phyloP scores from a whole-genome alignment of 306 rosid genomes.

The Trichosanthes truncata region DNA sequence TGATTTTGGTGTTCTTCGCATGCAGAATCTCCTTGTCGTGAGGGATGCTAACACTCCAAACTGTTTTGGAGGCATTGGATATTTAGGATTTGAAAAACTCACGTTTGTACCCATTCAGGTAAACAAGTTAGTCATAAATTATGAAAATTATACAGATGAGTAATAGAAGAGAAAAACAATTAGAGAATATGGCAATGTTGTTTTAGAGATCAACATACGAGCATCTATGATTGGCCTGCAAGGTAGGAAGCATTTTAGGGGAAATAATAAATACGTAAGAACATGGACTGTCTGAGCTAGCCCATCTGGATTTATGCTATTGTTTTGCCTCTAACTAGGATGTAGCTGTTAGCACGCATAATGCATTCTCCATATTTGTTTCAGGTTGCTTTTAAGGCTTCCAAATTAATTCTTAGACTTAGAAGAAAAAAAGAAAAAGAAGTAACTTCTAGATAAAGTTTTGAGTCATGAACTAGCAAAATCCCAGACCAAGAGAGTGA shows the following conservation, averaged over 20 bases:
- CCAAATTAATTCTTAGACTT: background rate
- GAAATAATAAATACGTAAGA: background rate
- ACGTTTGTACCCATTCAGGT: conserved; percentile 91
- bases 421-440: too few species aligned
- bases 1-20: conserved; percentile 18
- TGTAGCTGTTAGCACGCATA: background rate
- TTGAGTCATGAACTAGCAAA: background rate
- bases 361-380: background rate
- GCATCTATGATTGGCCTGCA: background rate
- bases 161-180: background rate
- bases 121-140: background rate
- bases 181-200: background rate
- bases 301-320: background rate
- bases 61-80: conserved; percentile 71
- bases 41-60: conserved; percentile 55
- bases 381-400: background rate
- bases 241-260: background rate
- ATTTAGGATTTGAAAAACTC: conserved; percentile 86
- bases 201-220: background rate
- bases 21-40: conserved; percentile 81
- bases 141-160: background rate
- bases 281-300: background rate
- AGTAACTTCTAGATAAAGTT: background rate
- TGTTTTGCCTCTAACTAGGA: background rate
- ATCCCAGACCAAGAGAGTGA: background rate